These are phyloP conservation scores for Saussurea involucrata DNA, from an alignment of 129 eudicot species.

Conservation along the genomic window DNA sequence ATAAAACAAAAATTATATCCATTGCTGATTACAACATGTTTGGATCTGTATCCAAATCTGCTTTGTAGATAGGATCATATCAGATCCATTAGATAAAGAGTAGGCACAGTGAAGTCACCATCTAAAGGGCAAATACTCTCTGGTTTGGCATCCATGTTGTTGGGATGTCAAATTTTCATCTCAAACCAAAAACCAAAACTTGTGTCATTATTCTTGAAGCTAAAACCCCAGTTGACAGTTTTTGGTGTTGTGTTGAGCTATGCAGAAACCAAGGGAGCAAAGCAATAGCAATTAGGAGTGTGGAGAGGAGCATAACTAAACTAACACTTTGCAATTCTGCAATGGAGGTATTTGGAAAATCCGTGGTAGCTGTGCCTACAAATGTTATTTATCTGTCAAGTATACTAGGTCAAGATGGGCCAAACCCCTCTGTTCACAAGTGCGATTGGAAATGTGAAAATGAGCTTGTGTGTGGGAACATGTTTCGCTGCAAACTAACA, in stretches of 20 bases:
- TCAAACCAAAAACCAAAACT: neutral
- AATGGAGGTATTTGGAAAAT: slow-evolving; percentile 94
- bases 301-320: slow-evolving; percentile 2
- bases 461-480: slow-evolving; percentile 88
- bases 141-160: neutral
- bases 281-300: neutral
- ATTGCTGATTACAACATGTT: neutral
- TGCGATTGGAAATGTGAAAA: slow-evolving; percentile 98
- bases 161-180: neutral
- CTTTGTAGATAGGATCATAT: neutral
- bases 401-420: slow-evolving; percentile 92
- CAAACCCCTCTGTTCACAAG: slow-evolving; percentile 65
- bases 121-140: neutral
- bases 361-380: slow-evolving; percentile 66
- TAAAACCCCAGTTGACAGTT: slow-evolving; percentile 4
- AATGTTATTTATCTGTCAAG: slow-evolving; percentile 88
- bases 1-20: neutral
- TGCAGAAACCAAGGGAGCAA: slow-evolving; percentile 31
- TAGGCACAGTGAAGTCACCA: neutral
- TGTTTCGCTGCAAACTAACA: slow-evolving; percentile 88
- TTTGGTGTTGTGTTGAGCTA: slow-evolving; percentile 24
- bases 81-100: neutral
- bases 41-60: slow-evolving; percentile 7
- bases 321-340: slow-evolving; percentile 14
- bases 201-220: neutral